These are phyloP conservation scores for Jatropha curcas DNA, from an alignment of 345 rosid species.

Conservation along the genomic window DNA sequence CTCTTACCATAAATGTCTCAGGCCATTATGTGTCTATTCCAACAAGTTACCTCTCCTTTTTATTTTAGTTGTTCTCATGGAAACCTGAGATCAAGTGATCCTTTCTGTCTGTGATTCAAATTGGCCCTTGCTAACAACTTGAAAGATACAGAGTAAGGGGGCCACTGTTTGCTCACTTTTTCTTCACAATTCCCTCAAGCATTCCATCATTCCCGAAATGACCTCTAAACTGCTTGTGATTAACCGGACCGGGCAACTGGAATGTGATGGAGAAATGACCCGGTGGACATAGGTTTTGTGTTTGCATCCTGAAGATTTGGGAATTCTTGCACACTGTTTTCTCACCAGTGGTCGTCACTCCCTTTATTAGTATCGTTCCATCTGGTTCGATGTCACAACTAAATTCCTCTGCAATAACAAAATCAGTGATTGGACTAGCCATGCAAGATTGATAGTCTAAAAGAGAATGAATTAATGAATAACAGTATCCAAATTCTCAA, in stretches of 20 bases:
- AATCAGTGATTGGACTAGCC: slow-evolving; percentile 17
- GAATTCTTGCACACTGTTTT: slow-evolving; percentile 52
- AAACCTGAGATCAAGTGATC: background rate
- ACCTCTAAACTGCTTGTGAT: slow-evolving; percentile 45
- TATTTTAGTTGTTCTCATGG: background rate
- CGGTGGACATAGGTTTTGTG: slow-evolving; percentile 70
- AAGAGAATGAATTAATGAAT: background rate
- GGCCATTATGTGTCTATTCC: background rate
- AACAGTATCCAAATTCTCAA: background rate
- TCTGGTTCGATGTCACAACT: slow-evolving; percentile 60
- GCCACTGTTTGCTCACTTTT: slow-evolving; percentile 29
- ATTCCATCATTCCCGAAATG: slow-evolving; percentile 60
- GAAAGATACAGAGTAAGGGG: background rate
- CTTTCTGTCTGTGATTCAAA: slow-evolving; percentile 7
- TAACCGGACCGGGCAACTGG: slow-evolving; percentile 80
- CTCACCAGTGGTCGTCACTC: slow-evolving; percentile 78
- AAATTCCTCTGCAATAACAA: slow-evolving; percentile 58
- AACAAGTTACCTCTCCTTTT: background rate
- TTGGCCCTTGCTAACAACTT: slow-evolving; percentile 4
- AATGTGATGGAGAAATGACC: slow-evolving; percentile 70
- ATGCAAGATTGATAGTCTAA: background rate
- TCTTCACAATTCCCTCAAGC: slow-evolving; percentile 73
- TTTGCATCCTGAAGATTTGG: slow-evolving; percentile 61
- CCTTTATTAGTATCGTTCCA: slow-evolving; percentile 62
- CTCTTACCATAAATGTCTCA: background rate